Conservation (phyloP, 805 yeast species). For the Candida ponderosae region DNA sequence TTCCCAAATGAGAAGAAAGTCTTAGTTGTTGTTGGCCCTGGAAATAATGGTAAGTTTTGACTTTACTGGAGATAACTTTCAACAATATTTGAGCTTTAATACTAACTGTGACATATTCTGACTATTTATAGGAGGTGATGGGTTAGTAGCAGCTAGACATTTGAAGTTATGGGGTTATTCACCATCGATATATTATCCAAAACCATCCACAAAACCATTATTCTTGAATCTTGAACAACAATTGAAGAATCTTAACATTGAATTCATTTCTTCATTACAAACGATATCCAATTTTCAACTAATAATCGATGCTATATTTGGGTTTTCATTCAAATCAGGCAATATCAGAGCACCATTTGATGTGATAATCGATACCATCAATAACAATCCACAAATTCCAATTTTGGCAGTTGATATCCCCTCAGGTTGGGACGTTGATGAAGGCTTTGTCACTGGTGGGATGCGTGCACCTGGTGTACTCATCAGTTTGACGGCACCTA, state of each 20-base stretch:
- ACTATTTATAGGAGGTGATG: conserved; percentile 72
- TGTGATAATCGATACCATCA: conserved; percentile 33
- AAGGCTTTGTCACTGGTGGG: conserved; percentile 53
- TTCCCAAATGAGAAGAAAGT: conserved; percentile 49
- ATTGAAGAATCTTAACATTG: conserved; percentile 54
- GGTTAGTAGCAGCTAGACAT: conserved; percentile 92
- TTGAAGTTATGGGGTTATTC: conserved; percentile 69
- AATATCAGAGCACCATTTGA: conserved; percentile 79
- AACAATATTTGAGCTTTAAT: conserved; percentile 33
- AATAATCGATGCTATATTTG: conserved; percentile 80
- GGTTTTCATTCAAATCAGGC: conserved; percentile 80
- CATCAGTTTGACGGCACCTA: conserved; percentile 89
- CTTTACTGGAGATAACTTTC: conserved; percentile 85
- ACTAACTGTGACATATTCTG: no score
- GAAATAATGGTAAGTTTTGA: conserved; percentile 93
- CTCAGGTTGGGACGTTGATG: conserved; percentile 94
- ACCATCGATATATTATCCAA: conserved; percentile 79
- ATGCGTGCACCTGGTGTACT: conserved; percentile 55
- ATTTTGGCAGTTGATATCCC: conserved; percentile 86
- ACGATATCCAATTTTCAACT: conserved; percentile 20
- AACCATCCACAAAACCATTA: conserved; percentile 46
- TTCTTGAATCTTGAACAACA: conserved; percentile 60
- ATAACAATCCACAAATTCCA: conserved; percentile 33
- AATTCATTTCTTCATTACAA: conserved; percentile 37
- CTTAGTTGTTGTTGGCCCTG: conserved; percentile 84